Conservation (phyloP, 2,329 filamentous ascomycete species). For the Lachnellula suecica region DNA sequence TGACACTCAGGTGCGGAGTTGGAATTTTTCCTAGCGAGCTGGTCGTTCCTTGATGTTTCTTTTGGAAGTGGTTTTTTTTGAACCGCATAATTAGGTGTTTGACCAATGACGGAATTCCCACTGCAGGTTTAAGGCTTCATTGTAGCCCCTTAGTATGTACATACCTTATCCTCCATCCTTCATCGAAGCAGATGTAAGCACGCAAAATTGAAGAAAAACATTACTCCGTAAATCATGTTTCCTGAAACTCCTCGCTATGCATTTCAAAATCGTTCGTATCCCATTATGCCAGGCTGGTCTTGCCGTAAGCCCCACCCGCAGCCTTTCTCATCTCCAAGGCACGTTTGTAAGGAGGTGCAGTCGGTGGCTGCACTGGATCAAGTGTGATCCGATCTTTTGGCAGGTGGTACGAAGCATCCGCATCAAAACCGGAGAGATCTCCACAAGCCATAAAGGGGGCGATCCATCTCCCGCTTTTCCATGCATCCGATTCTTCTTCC, state of each 20-base stretch:
- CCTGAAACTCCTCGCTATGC: conserved; percentile 14
- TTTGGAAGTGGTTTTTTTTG: neutral
- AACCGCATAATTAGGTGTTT: neutral
- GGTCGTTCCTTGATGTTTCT: neutral
- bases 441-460: conserved; percentile 97
- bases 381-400: conserved; percentile 84
- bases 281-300: conserved; percentile 22
- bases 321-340: conserved; percentile 81
- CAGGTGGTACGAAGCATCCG: conserved; percentile 89
- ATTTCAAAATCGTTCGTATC: neutral
- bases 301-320: conserved; percentile 62
- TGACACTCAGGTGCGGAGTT: neutral
- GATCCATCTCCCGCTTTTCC: conserved; percentile 68
- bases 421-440: conserved; percentile 91
- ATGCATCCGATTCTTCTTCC: conserved; percentile 36
- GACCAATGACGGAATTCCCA: neutral
- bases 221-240: neutral
- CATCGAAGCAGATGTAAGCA: no score
- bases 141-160: no score
- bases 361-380: conserved; percentile 92
- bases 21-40: neutral
- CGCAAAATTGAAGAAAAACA: no score
- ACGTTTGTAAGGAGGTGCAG: conserved; percentile 90
- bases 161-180: no score
- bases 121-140: neutral